Percentiles rank a stretch among this genome's conserved stretches.
phyloP scores from a whole-genome alignment of 2,329 filamentous ascomycete genomes.

The Xylaria hypoxylon region DNA sequence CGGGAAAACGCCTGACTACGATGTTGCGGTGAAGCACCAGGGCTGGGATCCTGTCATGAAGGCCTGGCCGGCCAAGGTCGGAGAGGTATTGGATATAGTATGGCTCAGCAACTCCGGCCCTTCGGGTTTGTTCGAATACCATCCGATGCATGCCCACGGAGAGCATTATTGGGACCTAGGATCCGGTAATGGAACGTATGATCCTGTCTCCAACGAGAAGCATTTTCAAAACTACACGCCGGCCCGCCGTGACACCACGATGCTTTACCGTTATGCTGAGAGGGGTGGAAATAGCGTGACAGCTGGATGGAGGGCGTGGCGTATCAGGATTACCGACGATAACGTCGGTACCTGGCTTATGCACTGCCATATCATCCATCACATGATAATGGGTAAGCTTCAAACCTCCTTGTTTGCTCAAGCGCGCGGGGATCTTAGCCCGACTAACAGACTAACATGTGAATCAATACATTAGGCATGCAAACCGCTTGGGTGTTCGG shows the following conservation, averaged over 20 bases:
- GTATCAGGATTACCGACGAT: slow-evolving; percentile 57
- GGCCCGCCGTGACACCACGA: slow-evolving; percentile 60
- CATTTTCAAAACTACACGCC: slow-evolving; percentile 53
- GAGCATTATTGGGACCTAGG: slow-evolving; percentile 66
- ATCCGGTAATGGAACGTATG: slow-evolving; percentile 64
- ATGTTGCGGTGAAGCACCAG: slow-evolving; percentile 59
- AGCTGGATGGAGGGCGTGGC: slow-evolving; percentile 71
- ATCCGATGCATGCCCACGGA: slow-evolving; percentile 68
- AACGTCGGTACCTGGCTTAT: slow-evolving; percentile 72
- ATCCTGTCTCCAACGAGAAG: slow-evolving; percentile 61
- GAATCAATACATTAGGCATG: slow-evolving; percentile 52
- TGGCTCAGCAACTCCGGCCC: slow-evolving; percentile 56
- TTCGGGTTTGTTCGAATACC: slow-evolving; percentile 57
- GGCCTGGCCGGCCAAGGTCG: slow-evolving; percentile 64
- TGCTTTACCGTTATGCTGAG: slow-evolving; percentile 65
- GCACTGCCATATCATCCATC: slow-evolving; percentile 69
- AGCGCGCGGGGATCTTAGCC: background rate
- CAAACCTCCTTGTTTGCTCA: background rate
- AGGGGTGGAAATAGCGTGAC: slow-evolving; percentile 55
- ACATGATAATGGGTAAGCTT: slow-evolving; percentile 67
- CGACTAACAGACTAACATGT: slow-evolving; percentile 13
- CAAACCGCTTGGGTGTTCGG: slow-evolving; percentile 58
- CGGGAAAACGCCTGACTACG: slow-evolving; percentile 65
- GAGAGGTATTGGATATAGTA: slow-evolving; percentile 68
- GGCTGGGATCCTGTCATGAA: slow-evolving; percentile 65